These are phyloP conservation scores for Chlamydomonas incerta DNA, from an alignment of 139 green algal species.

Conservation along the genomic window DNA sequence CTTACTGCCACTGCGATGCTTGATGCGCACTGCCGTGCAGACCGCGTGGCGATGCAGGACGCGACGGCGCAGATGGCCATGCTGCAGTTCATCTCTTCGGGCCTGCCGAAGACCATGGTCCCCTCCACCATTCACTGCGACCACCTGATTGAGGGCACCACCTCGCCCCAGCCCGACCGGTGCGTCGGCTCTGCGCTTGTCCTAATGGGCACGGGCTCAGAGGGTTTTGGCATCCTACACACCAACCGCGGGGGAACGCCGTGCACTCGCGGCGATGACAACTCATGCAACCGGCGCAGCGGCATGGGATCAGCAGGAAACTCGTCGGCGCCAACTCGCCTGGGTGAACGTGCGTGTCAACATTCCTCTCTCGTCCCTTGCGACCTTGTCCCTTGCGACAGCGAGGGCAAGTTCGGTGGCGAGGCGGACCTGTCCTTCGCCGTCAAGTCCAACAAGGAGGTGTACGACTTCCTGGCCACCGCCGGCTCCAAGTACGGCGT, in stretches of 20 bases:
- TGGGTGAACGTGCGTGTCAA: too few relatives aligned
- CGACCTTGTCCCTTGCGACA: neutral
- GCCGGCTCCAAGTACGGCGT: slow-evolving; percentile 94
- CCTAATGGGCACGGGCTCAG: too few relatives aligned
- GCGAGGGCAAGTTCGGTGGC: slow-evolving; percentile 77
- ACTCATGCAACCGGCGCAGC: too few relatives aligned
- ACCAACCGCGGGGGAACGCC: too few relatives aligned
- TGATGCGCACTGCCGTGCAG: slow-evolving; percentile 51
- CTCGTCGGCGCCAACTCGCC: too few relatives aligned
- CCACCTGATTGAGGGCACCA: slow-evolving; percentile 97
- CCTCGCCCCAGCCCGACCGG: slow-evolving; percentile 87
- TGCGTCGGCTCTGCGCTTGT: slow-evolving; percentile 36
- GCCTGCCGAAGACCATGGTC: slow-evolving; percentile 89
- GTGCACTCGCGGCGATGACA: too few relatives aligned
- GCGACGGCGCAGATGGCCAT: slow-evolving; percentile 97
- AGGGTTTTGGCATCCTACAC: neutral
- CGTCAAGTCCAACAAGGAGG: slow-evolving; percentile 89
- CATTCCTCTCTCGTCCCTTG: neutral
- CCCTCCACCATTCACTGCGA: slow-evolving; percentile 97
- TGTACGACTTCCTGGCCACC: slow-evolving; percentile 95
- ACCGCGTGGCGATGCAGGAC: slow-evolving; percentile 97
- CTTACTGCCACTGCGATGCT: too few relatives aligned
- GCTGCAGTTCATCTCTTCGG: slow-evolving; percentile 97
- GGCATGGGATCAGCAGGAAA: too few relatives aligned
- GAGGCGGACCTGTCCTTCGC: slow-evolving; percentile 84